Percentiles rank a stretch among this genome's conserved stretches.
These are phyloP conservation scores for Pseudogymnoascus sp. DNA, from an alignment of 2,329 filamentous ascomycete species.

Conservation along the genomic window DNA sequence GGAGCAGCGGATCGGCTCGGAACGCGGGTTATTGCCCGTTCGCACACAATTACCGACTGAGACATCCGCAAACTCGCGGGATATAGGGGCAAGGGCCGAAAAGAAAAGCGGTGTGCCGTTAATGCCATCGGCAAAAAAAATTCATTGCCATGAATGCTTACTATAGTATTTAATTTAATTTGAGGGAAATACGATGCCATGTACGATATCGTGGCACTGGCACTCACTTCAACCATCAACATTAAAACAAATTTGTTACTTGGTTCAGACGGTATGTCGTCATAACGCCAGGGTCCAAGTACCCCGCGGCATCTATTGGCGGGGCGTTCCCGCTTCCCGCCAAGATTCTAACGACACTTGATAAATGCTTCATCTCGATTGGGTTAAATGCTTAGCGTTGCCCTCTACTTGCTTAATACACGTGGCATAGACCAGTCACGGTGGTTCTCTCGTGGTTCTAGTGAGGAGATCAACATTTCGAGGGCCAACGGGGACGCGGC, in stretches of 20 bases:
- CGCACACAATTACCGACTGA: too few relatives aligned
- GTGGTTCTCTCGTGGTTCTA: background rate
- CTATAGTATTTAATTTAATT: background rate
- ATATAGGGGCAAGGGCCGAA: too few relatives aligned
- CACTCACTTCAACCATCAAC: background rate
- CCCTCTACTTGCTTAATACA: background rate
- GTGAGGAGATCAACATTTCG: background rate
- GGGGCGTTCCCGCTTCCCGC: background rate
- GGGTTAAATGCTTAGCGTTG: background rate
- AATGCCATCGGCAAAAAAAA: background rate
- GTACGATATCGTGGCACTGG: background rate
- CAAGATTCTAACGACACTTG: background rate
- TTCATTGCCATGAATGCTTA: background rate
- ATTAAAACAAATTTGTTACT: background rate
- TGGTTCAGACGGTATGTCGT: background rate
- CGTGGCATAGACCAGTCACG: background rate
- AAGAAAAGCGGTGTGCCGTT: too few relatives aligned
- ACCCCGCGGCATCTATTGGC: constrained; percentile 1
- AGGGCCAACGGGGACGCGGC: background rate
- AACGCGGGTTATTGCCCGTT: too few relatives aligned
- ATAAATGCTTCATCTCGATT: background rate
- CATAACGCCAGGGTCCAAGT: background rate
- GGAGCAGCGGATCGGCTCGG: too few relatives aligned
- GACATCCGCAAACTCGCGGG: too few relatives aligned
- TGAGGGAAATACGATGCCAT: background rate